Evolutionary conservation across 176 grass and related monocot species (phyloP), one percentile per base, ranked within the genome.

Genomic region (Phyllostachys edulis): DNA sequence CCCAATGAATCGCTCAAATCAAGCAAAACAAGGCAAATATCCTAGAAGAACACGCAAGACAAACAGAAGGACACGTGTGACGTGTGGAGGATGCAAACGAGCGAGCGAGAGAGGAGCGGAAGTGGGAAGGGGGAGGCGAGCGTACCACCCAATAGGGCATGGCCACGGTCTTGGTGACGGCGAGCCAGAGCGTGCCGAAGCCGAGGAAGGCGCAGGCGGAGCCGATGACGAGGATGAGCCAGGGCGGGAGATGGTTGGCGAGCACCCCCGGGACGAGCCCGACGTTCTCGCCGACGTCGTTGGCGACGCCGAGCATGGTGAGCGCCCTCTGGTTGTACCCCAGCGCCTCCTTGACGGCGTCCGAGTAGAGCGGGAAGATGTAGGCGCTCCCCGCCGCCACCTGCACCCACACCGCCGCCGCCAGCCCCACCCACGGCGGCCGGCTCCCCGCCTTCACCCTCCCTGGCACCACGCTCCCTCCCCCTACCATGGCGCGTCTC

Each of bases 351-450:
- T 92, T 98, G 26, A 93, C 34, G 55, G 91, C 80, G 63, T 88
- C 83, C 0, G 96, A 98, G 80, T 98, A 98, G 71, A 98, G 93
- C 75, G 91, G 96, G 87, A 98, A 98, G 36, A 89, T 62, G 75
- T 98, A 98, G 0, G 72, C 96, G 50, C 85, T 94, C 32, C 96
- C 96, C 11, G 93, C 96, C 9, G 89, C 96, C 77, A 99, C 88
- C 92, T 94, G 91, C 83, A 96, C 91, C 96, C 93, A 96, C 63
- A 90, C 93, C 54, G 93, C 91, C 40, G 96, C 91, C 57, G 89
- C 96, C 71, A 98, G 88, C 56, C 96, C 96, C 61, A 98, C 85
- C 96, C 96, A 98, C 47, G 93, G 93, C 32, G 93, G 96, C 73
- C 96, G 82, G 69, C 89, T 96, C 56, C 93, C 93, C 47, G 61